Evolutionary conservation across 1,284 basidiomycete species (phyloP).

Genomic region (Sutorius eximius): DNA sequence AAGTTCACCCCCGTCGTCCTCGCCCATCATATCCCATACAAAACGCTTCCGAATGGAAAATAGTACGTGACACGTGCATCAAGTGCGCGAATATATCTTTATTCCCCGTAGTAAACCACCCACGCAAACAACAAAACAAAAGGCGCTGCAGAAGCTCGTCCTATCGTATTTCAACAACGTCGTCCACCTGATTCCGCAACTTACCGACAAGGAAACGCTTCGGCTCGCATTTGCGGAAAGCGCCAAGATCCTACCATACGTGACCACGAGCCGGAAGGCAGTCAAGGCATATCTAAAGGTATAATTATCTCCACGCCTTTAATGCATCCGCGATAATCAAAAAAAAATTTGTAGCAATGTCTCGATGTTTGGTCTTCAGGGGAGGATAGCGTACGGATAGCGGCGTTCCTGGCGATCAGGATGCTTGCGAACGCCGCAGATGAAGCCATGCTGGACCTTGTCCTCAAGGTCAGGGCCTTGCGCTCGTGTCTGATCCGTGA

Average conservation of each 20-base stretch:
- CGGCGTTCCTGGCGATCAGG: conserved; percentile 86
- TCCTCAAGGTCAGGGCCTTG: conserved; percentile 69
- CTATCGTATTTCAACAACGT: conserved; percentile 88
- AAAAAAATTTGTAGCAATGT: conserved; percentile 56
- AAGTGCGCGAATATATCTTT: background rate
- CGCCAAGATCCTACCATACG: conserved; percentile 84
- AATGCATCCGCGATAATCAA: background rate
- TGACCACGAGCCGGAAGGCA: conserved; percentile 79
- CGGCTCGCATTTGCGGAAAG: conserved; percentile 80
- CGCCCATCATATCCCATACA: conserved; percentile 85
- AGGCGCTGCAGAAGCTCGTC: conserved; percentile 85
- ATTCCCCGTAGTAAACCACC: conserved; percentile 63
- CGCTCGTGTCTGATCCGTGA: conserved; percentile 1
- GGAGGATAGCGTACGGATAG: conserved; percentile 82
- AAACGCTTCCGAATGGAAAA: conserved; percentile 78
- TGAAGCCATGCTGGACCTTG: conserved; percentile 79
- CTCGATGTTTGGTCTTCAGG: conserved; percentile 82
- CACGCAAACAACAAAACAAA: conserved; percentile 70
- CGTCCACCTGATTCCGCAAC: conserved; percentile 75
- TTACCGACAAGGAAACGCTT: conserved; percentile 69
- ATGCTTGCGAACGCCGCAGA: conserved; percentile 81
- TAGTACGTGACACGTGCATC: conserved; percentile 56
- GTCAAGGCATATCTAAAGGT: conserved; percentile 87
- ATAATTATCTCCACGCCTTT: background rate
- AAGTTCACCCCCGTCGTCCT: conserved; percentile 92